These are phyloP conservation scores for Gossypium ekmanianum DNA, from an alignment of 345 rosid genomes.

Conservation along the genomic window DNA sequence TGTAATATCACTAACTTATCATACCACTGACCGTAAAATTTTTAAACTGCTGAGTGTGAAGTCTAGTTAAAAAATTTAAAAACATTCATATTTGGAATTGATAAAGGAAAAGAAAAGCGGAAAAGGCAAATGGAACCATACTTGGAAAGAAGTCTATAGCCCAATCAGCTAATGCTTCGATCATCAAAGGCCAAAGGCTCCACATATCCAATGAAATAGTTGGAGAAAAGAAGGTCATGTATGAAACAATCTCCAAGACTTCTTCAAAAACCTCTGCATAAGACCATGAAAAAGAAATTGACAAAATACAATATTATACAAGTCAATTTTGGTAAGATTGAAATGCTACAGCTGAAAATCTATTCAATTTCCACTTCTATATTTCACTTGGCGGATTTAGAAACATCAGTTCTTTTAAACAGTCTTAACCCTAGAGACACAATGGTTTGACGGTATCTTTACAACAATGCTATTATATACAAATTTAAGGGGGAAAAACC, in stretches of 20 bases:
- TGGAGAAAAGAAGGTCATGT: constrained; percentile 97
- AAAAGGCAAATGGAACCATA: constrained; percentile 20
- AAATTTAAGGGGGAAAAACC: background rate
- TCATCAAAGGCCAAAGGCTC: constrained; percentile 98
- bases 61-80: background rate
- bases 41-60: background rate
- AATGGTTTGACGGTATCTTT: background rate
- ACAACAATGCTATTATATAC: background rate
- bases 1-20: background rate
- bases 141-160: constrained; percentile 97
- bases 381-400: background rate
- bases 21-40: background rate
- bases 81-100: background rate
- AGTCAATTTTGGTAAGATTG: constrained; percentile 3
- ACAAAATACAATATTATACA: background rate
- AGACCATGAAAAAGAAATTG: constrained; percentile 11
- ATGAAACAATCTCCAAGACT: constrained; percentile 95
- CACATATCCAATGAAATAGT: constrained; percentile 90
- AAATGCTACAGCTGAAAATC: background rate
- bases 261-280: constrained; percentile 97
- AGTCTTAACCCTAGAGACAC: background rate
- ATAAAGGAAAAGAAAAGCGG: background rate
- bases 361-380: background rate
- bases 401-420: background rate
- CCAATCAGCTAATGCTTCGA: constrained; percentile 93